phyloP scores from a whole-genome alignment of 768 basidiomycete genomes.

The Leucogyrophana mollusca region DNA sequence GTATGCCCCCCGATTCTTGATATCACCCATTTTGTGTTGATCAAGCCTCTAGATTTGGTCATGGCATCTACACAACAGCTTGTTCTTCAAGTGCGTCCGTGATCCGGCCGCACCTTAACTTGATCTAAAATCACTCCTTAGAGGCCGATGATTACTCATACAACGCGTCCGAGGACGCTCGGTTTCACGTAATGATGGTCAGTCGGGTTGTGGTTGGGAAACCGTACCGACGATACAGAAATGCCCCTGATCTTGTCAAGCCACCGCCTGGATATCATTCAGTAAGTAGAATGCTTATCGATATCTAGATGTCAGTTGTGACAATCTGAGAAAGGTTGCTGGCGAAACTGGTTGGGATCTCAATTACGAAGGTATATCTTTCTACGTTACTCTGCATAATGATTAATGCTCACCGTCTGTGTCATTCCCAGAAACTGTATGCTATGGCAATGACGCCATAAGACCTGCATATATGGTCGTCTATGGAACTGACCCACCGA shows the following conservation, averaged over 20 bases:
- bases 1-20: no score
- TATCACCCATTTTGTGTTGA: no score
- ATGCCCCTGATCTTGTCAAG: conserved; percentile 44
- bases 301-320: background rate
- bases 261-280: conserved; percentile 63
- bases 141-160: conserved; percentile 66
- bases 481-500: conserved; percentile 40
- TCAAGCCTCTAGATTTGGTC: conserved; percentile 59
- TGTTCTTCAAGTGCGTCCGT: conserved; percentile 60
- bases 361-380: conserved; percentile 50
- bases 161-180: conserved; percentile 40
- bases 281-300: conserved; percentile 28
- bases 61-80: conserved; percentile 63
- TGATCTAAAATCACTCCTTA: conserved; percentile 18
- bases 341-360: conserved; percentile 64
- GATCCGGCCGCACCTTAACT: conserved; percentile 1
- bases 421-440: conserved; percentile 49
- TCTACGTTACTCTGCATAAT: background rate
- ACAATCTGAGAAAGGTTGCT: conserved; percentile 39
- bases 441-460: conserved; percentile 65
- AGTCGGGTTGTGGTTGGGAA: conserved; percentile 67
- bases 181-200: conserved; percentile 50
- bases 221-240: conserved; percentile 47
- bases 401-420: conserved; percentile 1
- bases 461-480: conserved; percentile 67